Conservation (phyloP, 2,329 filamentous ascomycete genomes). For the Colletotrichum chrysophilum region DNA sequence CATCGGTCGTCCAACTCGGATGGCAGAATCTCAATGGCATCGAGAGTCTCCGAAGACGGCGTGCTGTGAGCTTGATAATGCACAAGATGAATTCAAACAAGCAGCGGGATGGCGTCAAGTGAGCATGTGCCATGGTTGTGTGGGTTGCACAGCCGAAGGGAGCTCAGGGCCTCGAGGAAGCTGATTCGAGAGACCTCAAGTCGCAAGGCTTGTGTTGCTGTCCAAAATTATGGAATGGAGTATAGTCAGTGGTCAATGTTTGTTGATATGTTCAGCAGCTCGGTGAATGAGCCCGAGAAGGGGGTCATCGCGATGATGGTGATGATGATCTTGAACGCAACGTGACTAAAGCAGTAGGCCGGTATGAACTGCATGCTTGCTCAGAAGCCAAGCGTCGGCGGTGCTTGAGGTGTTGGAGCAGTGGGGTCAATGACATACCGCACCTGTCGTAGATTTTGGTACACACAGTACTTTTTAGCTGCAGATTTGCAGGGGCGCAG, state of each 20-base stretch:
- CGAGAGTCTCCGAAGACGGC: not conserved
- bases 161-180: not conserved
- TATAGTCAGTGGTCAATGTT: not conserved
- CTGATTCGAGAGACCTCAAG: not conserved
- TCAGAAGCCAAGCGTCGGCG: not conserved
- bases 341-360: not conserved
- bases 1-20: not conserved
- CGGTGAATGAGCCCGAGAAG: not conserved
- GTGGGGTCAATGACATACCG: not conserved
- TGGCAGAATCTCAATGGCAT: not conserved
- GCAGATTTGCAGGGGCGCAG: not conserved
- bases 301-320: not conserved
- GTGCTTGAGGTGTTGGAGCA: not conserved
- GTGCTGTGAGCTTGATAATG: not conserved
- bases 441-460: not conserved
- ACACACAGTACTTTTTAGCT: not conserved
- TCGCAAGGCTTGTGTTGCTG: not conserved
- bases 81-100: not conserved
- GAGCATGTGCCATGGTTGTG: not conserved
- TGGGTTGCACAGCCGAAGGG: not conserved
- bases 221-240: not conserved
- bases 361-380: accelerated
- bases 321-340: not conserved
- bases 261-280: not conserved
- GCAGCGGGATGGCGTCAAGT: not conserved